Evolutionary conservation across 2,329 filamentous ascomycete genomes (phyloP).

Genomic region (Colletotrichum acutatum): DNA sequence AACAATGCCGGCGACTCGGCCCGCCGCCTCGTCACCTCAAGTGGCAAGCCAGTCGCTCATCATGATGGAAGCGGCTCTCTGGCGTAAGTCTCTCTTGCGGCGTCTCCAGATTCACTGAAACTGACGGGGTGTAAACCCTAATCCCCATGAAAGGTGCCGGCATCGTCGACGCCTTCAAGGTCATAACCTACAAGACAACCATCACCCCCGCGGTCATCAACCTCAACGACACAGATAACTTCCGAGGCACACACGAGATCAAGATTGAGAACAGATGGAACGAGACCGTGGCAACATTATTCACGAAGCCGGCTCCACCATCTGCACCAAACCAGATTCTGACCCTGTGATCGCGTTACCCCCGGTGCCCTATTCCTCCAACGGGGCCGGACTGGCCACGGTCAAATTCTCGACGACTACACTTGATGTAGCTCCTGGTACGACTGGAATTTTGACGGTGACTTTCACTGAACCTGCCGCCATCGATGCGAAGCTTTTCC

Average conservation of each 20-base stretch:
- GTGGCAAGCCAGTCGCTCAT: constrained; percentile 23
- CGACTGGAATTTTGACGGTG: constrained; percentile 56
- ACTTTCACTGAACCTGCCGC: constrained; percentile 46
- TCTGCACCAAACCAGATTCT: constrained; percentile 45
- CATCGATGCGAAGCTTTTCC: constrained; percentile 36
- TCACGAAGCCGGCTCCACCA: constrained; percentile 60
- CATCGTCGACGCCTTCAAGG: constrained; percentile 65
- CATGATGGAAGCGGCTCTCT: constrained; percentile 15
- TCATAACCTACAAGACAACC: constrained; percentile 46
- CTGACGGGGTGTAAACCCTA: background rate
- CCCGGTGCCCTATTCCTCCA: constrained; percentile 48
- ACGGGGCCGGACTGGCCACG: constrained; percentile 51
- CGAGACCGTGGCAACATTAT: constrained; percentile 58
- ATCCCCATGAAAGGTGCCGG: constrained; percentile 56
- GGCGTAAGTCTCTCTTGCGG: constrained; percentile 8
- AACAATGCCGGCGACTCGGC: constrained; percentile 6
- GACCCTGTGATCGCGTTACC: constrained; percentile 42
- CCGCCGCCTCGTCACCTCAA: background rate
- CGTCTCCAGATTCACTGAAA: background rate
- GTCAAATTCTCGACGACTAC: constrained; percentile 53
- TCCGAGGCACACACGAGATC: constrained; percentile 60
- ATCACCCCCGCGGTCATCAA: constrained; percentile 62
- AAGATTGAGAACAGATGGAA: constrained; percentile 64
- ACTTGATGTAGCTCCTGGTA: constrained; percentile 54
- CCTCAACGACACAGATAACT: constrained; percentile 72